Evolutionary conservation across 2,329 filamentous ascomycete genomes (phyloP), one percentile per base, ranked within the genome.

Genomic region (Bipolaris victoriae): DNA sequence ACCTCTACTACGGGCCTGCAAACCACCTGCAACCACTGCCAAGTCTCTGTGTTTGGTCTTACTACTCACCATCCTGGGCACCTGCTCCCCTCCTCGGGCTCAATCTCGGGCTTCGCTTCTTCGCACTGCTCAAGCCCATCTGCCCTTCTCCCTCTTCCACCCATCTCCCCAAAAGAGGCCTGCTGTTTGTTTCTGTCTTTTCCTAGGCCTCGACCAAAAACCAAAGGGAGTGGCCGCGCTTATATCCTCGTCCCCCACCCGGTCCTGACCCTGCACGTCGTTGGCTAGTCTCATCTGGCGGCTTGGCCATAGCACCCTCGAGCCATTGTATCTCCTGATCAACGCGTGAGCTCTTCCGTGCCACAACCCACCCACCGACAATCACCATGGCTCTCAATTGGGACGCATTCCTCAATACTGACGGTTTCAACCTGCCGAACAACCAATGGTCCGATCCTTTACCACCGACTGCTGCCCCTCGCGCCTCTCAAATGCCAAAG

Each of bases 371-470:
- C 65, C 61, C 62, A 61, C 65, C 55, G 60, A 67, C 68, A 45
- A 50, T 66, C 71, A 71, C 52, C 58, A 77, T 76, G 75, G 67
- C 72, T 62, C 68, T 75, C 71, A 73, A 77, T 70, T 77, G 75
- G 75, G 69, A 73, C 64, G 66, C 68, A 62, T 76, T 75, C 65
- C 71, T 76, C 64, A 67, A 67, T 65, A 65, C 72, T 62, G 74
- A 76, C 55, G 66, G 64, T 58, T 65, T 76, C 66, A 72, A 71
- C 63, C 64, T 75, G 64, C 69, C 72, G 57, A 65, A 72, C 68
- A 73, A 76, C 54, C 72, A 72, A 72, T 77, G 75, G 74, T 67
- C 69, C 65, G 72, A 76, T 68, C 60, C 71, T 60, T 67, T 66
- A 58, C 65, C 63, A 66, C 64, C 68, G 54, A 61, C 67, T 55